Base-by-base conservation (phyloP, 192 early-diverging fungal species). In the Chytriomyces hyalinus region DNA sequence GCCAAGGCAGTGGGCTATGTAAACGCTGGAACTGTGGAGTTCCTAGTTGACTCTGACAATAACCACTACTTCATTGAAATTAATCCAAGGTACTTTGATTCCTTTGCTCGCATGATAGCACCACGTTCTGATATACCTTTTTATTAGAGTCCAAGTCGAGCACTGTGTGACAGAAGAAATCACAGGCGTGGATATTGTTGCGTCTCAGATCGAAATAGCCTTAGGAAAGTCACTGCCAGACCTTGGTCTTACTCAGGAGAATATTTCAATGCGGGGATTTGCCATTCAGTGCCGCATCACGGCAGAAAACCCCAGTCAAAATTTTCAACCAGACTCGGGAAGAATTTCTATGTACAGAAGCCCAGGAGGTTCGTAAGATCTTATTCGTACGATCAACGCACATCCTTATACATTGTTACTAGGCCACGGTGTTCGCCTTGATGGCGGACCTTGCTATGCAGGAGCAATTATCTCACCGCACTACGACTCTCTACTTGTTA, bases 81-180 rank as follows among this genome's bases (percentile, higher is more conserved):
- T 78, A 97, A 99, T 82, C 95, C 97, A 62, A 91, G 97, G 73
- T 75, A 49, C n/a, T 17, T 47, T 68, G 36, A n/a, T 68, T 59
- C 13, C 3, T 22, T 36, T 36, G 0, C 4, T 65, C 20, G 24
- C 63, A 15, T 43, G 1, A 6, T 6, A 43, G 26, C 1, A 26
- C 63, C 53, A 1, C 53, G 53, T 57, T 65, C 63, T 43, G 15
- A 68, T 36, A 68, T 7, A n/a, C 15, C 47, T 36, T 48, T 48
- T 17, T 8, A 17, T 36, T 22, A 75, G 75, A 84, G 94, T 98
- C 69, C 97, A 99, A 85, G 97, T 99, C 36, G 97, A 99, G 85
- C 97, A 99, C 84, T 95, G 95, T 46, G 94, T 97, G 50, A 97
- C 97, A 81, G 97, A 99, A 86, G 95, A 97, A 84, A 91, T 97